A percentile compares a stretch with the other conserved stretches of the same genome.
Evolutionary conservation across 345 rosid genomes (phyloP).

Genomic region (Cardiospermum halicacabum): DNA sequence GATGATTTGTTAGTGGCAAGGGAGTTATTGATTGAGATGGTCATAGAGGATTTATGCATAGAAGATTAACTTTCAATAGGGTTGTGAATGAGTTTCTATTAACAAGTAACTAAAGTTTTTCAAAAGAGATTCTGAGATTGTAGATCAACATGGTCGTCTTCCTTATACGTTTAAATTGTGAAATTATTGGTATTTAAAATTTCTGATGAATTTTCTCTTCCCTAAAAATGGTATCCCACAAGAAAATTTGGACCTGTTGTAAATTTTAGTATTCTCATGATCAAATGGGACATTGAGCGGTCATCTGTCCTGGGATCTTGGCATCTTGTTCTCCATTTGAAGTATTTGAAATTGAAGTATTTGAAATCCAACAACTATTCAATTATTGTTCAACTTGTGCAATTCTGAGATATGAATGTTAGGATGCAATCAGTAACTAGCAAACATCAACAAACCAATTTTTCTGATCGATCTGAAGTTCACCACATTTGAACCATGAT

Average conservation of each 20-base stretch:
- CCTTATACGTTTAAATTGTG: constrained; percentile 44
- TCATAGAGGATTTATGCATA: constrained; percentile 85
- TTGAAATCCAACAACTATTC: no score
- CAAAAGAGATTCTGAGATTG: constrained; percentile 64
- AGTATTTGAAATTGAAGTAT: no score
- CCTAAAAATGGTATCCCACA: neutral
- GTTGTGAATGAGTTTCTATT: constrained; percentile 77
- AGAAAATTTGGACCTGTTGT: neutral
- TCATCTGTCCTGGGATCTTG: no score
- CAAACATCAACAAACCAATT: no score
- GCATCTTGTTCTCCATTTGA: no score
- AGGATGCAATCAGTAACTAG: no score
- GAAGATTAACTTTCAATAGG: constrained; percentile 65
- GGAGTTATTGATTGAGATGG: constrained; percentile 79
- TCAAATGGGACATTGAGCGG: neutral
- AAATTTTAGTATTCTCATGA: neutral
- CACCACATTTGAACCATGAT: no score
- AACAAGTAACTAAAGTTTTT: constrained; percentile 76
- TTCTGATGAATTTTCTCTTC: neutral
- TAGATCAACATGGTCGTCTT: constrained; percentile 62
- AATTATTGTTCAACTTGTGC: no score
- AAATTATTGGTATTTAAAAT: constrained; percentile 6
- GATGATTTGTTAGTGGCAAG: constrained; percentile 80
- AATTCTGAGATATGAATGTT: no score
- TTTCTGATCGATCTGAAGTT: no score